Conservation (phyloP, 2,329 filamentous ascomycete species). For the Aspergillus sp. region DNA sequence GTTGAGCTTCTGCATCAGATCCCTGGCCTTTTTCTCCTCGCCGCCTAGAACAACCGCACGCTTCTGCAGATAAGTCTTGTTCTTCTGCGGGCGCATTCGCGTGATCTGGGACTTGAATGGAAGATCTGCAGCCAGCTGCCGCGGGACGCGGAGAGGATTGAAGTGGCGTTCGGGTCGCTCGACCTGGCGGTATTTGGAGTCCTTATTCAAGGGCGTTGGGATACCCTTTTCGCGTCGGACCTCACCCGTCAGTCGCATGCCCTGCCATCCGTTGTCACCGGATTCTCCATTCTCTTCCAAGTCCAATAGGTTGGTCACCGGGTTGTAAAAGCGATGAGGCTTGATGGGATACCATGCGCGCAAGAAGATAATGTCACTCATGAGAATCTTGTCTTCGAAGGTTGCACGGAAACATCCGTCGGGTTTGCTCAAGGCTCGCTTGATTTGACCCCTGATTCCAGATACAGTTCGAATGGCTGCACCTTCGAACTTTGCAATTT, state of each 20-base stretch:
- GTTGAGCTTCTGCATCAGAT: constrained; percentile 89
- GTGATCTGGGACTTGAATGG: constrained; percentile 92
- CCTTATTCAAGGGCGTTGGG: constrained; percentile 74
- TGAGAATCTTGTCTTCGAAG: constrained; percentile 97
- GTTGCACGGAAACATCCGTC: constrained; percentile 96
- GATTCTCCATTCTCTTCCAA: constrained; percentile 32
- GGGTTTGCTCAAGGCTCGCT: constrained; percentile 86
- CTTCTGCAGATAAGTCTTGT: constrained; percentile 89
- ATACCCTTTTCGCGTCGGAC: constrained; percentile 76
- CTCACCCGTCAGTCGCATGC: constrained; percentile 92
- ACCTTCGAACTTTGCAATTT: constrained; percentile 98
- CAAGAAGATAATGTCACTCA: constrained; percentile 94
- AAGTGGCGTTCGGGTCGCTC: constrained; percentile 67
- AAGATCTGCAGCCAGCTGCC: constrained; percentile 67
- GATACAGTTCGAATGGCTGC: constrained; percentile 95
- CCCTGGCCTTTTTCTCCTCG: constrained; percentile 85
- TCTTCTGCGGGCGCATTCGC: constrained; percentile 74
- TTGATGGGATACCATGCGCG: constrained; percentile 96
- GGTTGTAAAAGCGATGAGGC: constrained; percentile 95
- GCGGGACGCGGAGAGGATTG: constrained; percentile 60
- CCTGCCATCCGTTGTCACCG: constrained; percentile 63
- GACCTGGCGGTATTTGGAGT: constrained; percentile 76
- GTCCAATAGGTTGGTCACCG: constrained; percentile 86
- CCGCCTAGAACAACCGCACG: constrained; percentile 81
- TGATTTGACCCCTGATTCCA: constrained; percentile 94